Evolutionary conservation across 2,329 filamentous ascomycete genomes (phyloP), one percentile per base, ranked within the genome.

Genomic region (Fusarium sp.): DNA sequence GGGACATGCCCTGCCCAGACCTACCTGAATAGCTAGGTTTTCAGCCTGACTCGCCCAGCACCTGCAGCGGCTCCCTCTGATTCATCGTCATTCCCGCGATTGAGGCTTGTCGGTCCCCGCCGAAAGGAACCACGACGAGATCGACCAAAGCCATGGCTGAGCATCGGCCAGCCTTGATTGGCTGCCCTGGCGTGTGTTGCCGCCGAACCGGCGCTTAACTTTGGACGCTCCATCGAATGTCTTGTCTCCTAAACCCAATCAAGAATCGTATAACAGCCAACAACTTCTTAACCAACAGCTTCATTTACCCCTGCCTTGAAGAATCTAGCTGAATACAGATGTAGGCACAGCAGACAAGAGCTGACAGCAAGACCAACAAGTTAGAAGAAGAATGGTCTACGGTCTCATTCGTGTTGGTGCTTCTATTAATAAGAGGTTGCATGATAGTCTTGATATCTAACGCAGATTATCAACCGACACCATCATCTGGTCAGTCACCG

Each of bases 401-500:
- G 46, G 16, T 27, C 16, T 51, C 24, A 12, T 51, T 51, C 46
- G 46, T 51, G 46, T n/a, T 51, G 16, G 17, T 29, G 46, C 17
- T 29, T 16, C 16, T 51, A 67, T 72, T 71, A 64, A 53, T 67
- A 36, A 58, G 24, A n/a, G 17, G 46, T 29, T 51, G 46, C 70
- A 40, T 38, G 58, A 67, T 42, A 24, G 62, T 6, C 58, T 53
- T 63, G 17, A 67, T 56, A 56, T 51, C 24, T 51, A 51, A n/a
- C 24, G 16, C 16, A 29, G 42, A 22, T 46, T 22, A 27, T 27
- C 22, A 6, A 27, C 22, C 42, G 22, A 46, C 42, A 46, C 27
- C 42, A 46, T 20, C 42, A 46, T 46, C 14, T 51, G 11, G 38
- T 84, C 75, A 94, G 79, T 91, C 89, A 35, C 88, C 88, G 65